A percentile compares a stretch with the other conserved stretches of the same genome.
Conservation (phyloP, 2,329 filamentous ascomycete species). For the Fusarium nisikadoi region DNA sequence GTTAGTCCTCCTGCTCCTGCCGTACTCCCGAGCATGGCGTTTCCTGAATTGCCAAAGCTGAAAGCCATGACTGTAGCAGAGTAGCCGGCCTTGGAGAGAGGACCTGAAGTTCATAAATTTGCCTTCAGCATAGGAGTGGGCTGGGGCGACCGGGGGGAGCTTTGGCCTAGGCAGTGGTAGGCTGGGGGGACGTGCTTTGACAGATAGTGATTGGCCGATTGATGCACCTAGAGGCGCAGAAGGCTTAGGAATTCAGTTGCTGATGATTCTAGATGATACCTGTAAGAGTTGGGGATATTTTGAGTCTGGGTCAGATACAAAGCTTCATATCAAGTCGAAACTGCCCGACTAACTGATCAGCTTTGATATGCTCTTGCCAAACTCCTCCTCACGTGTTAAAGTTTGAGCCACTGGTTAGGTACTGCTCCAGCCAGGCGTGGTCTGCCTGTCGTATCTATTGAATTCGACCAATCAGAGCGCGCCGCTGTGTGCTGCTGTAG, state of each 20-base stretch:
- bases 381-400: conserved; percentile 43
- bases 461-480: conserved; percentile 43
- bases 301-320: not conserved
- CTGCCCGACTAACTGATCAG: conserved; percentile 7
- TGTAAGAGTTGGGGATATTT: not conserved
- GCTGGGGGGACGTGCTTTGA: conserved; percentile 39
- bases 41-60: conserved; percentile 64
- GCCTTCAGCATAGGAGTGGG: conserved; percentile 39
- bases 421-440: not conserved
- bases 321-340: not conserved
- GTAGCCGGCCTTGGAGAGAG: conserved; percentile 47
- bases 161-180: conserved; percentile 35
- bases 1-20: conserved; percentile 51
- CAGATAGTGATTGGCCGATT: conserved; percentile 37
- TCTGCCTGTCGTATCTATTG: not conserved
- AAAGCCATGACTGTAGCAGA: conserved; percentile 69
- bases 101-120: conserved; percentile 45
- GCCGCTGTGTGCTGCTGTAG: not conserved
- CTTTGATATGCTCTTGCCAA: conserved; percentile 31
- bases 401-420: conserved; percentile 26
- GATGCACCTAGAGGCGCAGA: conserved; percentile 9
- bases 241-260: conserved; percentile 4
- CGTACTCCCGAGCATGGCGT: conserved; percentile 55
- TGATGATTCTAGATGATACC: not conserved
- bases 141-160: conserved; percentile 34